Conservation (phyloP, 2,329 filamentous ascomycete genomes). For the Ophiocordyceps camponoti-saundersi region DNA sequence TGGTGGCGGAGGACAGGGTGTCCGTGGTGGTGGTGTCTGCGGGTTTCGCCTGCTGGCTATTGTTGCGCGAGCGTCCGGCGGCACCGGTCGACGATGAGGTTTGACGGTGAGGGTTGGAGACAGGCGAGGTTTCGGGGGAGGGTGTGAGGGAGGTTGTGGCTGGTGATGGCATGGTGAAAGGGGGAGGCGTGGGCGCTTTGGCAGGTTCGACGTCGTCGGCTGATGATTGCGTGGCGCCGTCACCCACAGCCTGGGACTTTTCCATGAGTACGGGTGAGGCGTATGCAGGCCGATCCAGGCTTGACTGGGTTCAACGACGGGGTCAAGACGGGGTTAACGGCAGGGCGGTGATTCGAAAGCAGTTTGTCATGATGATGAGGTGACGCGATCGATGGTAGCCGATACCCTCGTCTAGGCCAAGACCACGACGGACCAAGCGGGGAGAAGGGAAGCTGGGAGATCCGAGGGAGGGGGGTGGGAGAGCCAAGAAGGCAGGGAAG, state of each 20-base stretch:
- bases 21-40: conserved; percentile 44
- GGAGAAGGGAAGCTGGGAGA: not conserved
- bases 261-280: conserved; percentile 15
- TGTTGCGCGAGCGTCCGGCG: conserved; percentile 41
- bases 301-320: conserved; percentile 10
- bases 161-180: conserved; percentile 12
- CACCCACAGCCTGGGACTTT: conserved; percentile 11
- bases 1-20: conserved; percentile 50
- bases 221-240: conserved; percentile 5
- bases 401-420: too few relatives aligned
- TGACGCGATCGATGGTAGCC: not conserved
- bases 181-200: conserved; percentile 2
- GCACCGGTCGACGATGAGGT: conserved; percentile 18
- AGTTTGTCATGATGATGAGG: conserved; percentile 17
- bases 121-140: conserved; percentile 30
- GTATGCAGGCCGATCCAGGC: conserved; percentile 16
- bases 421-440: not conserved
- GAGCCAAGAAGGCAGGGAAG: conserved; percentile 3
- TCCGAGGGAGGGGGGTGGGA: not conserved
- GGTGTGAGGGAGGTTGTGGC: conserved; percentile 17
- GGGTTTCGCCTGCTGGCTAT: conserved; percentile 35
- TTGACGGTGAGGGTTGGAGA: conserved; percentile 19
- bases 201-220: conserved; percentile 5
- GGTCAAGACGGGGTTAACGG: conserved; percentile 5
- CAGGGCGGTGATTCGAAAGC: not conserved